Base-by-base conservation (phyloP, 2,329 filamentous ascomycete genomes). In the Fusarium liriodendri region DNA sequence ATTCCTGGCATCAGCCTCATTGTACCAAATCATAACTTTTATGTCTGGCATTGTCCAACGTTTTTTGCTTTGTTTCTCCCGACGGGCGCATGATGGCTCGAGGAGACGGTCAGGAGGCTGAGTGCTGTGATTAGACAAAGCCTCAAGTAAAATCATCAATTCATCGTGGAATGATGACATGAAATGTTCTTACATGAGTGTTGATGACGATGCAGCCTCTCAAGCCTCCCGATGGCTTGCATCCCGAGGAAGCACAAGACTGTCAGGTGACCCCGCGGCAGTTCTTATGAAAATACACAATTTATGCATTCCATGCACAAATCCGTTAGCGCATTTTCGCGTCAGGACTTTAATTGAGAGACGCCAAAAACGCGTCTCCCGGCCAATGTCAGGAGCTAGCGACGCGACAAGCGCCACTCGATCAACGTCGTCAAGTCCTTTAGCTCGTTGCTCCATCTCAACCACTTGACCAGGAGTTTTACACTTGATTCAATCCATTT, bases 331-430 rank as follows among this genome's bases (percentile, higher is more conserved):
- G 50, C 22, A 32, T 64, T 72, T 64, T 79, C 76, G 78, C 77
- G 77, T 76, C 63, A 64, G 45, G 50, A 60, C 58, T 77, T 79
- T 79, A 79, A 79, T 71, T 77, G 73, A 72, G 32, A 57, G 58
- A 65, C 76, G 71, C 68, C 66, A 58, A 72, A 78, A 74, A 72
- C 78, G 78, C 78, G 78, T 80, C 74, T 76, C 77, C 72, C 71
- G 50, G 70, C 55, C 67, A 77, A 71, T 70, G 58, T 68, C 65
- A 61, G 55, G 63, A 72, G 54, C 76, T 63, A 67, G 61, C 42
- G 61, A 77, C 76, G 73, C 75, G 76, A 78, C 75, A 64, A 71
- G 64, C 60, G 61, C 55, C 40, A 64, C 61, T 55, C 47, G 29
- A 59, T 64, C 63, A 68, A 77, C 61, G 55, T 71, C 55, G 66